Evolutionary conservation across 2,329 filamentous ascomycete species (phyloP), one percentile per base, ranked within the genome.

Genomic region (Tolypocladium sp.): DNA sequence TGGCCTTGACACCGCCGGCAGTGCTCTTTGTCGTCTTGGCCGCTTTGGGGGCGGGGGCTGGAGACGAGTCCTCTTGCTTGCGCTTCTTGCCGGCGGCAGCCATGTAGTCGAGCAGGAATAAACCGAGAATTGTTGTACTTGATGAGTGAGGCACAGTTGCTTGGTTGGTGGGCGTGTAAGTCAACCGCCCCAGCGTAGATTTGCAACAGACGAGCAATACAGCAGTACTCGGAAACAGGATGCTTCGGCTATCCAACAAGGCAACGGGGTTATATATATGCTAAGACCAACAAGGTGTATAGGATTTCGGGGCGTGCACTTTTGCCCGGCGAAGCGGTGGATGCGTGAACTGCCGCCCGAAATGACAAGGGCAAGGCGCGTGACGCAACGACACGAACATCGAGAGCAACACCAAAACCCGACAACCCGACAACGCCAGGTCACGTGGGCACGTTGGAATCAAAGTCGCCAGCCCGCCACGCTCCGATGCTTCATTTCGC

Each of bases 381-480:
- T 51, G 53, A 30, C 57, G 57, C 20, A 54, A 20, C 42, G 25
- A 8, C 37, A 25, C 22, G 37, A 42, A 66, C 60, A 66, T 65
- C 41, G 15, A 64, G 57, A 66, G 64, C 64, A 65, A 66, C 64
- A 60, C 62, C 41, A 27, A 41, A 57, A 25, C 4, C 22, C n/a
- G n/a, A n/a, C n/a, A n/a, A n/a, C n/a, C n/a, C n/a, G n/a, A 9
- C 49, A 41, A 58, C 60, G 60, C 61, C 60, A 58, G 25, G 55
- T 61, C 64, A 65, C 63, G 63, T 65, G 60, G 37, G 13, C 27
- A 4, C 20, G 20, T 53, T 53, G 49, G 49, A 53, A 53, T 53
- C 49, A 35, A 13, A 30, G 49, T 6, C 9, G 22, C 25, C 46
- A 30, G 13, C 17, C 27, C 3, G 8, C 20, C 27, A 6, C 46